Evolutionary conservation across 106 monocot species (phyloP).

Genomic region (Dendrobium huoshanense): DNA sequence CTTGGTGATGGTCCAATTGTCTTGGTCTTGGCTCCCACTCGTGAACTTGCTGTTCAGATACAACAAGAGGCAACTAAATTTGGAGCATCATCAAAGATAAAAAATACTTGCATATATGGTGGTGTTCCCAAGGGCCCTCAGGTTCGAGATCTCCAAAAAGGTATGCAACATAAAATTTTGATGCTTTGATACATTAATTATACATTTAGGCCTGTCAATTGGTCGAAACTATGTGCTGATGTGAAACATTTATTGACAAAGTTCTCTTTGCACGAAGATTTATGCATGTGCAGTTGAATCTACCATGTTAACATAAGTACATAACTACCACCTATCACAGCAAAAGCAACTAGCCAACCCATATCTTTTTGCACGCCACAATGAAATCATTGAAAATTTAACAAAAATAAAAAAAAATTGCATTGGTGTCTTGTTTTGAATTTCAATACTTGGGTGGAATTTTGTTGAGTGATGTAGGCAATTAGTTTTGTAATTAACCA

Average conservation of each 20-base stretch:
- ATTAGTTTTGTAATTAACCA: background rate
- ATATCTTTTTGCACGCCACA: background rate
- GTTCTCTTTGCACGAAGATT: background rate
- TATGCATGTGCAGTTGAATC: background rate
- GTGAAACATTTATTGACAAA: background rate
- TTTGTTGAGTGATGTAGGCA: background rate
- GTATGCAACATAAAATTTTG: conserved; percentile 16
- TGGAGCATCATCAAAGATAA: conserved; percentile 94
- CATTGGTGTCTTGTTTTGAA: background rate
- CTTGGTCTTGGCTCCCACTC: conserved; percentile 90
- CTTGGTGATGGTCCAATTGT: conserved; percentile 97
- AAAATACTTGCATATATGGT: conserved; percentile 98
- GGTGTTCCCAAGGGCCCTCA: conserved; percentile 98
- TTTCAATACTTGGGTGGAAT: background rate
- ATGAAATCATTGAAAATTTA: background rate
- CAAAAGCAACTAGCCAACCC: background rate
- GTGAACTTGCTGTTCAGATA: conserved; percentile 96
- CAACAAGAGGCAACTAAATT: conserved; percentile 93
- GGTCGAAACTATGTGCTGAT: background rate
- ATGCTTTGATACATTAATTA: background rate
- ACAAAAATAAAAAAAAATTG: background rate
- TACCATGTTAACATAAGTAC: background rate
- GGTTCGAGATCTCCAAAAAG: conserved; percentile 98
- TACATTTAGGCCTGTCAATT: background rate
- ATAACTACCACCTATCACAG: background rate